These are phyloP conservation scores for Solioccasus polychromus DNA, from an alignment of 768 basidiomycete genomes.

Conservation along the genomic window DNA sequence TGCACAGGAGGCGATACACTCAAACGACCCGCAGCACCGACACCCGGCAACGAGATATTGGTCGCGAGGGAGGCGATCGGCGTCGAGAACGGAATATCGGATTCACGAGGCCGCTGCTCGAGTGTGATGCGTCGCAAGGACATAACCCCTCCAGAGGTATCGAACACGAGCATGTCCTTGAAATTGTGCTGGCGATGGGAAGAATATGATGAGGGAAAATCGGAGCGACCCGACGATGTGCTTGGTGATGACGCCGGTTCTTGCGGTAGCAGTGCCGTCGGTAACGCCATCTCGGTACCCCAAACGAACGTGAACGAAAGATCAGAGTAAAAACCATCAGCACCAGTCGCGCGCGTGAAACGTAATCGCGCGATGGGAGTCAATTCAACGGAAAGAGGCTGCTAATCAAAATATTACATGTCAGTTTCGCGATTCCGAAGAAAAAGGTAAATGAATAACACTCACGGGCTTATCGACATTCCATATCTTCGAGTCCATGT, in stretches of 20 bases:
- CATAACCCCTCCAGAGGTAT: conserved; percentile 53
- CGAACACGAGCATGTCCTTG: conserved; percentile 69
- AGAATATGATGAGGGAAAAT: conserved; percentile 26
- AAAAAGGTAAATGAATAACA: neutral
- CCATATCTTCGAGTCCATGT: conserved; percentile 54
- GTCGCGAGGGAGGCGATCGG: conserved; percentile 40
- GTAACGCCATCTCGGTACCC: conserved; percentile 30
- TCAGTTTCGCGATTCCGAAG: neutral
- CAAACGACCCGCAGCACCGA: conserved; percentile 41
- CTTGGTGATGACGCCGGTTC: conserved; percentile 25
- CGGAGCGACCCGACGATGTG: conserved; percentile 29
- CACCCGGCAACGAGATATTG: conserved; percentile 61
- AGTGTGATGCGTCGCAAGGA: conserved; percentile 53
- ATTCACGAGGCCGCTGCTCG: conserved; percentile 34
- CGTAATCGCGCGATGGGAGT: conserved; percentile 56
- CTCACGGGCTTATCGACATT: conserved; percentile 51
- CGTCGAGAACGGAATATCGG: conserved; percentile 21
- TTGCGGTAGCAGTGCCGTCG: conserved; percentile 38
- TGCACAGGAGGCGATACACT: conserved; percentile 27
- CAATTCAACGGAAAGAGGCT: conserved; percentile 52
- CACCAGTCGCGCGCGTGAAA: conserved; percentile 27
- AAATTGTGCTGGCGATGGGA: conserved; percentile 42
- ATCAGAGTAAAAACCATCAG: conserved; percentile 35
- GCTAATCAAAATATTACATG: conserved; percentile 29
- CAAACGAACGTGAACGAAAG: conserved; percentile 57